These are phyloP conservation scores for Sedum album DNA, from an alignment of 164 flowering plant genomes.

Conservation along the genomic window DNA sequence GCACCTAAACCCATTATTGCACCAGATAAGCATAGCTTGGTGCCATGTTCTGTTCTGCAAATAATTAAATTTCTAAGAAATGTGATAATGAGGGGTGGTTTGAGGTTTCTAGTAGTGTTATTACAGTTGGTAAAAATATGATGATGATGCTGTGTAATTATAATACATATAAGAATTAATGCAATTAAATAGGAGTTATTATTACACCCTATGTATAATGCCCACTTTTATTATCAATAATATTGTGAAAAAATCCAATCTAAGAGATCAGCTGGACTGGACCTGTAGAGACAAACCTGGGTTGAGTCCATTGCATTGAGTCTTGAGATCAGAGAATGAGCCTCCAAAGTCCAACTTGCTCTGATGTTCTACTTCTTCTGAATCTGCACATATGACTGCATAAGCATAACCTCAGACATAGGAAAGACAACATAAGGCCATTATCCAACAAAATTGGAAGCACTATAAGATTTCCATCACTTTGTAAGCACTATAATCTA, in stretches of 20 bases:
- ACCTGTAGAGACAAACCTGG: no score
- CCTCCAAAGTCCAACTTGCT: no score
- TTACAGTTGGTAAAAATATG: neutral
- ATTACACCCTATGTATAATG: neutral
- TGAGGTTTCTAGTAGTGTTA: neutral
- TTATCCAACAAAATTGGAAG: neutral
- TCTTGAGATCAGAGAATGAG: no score
- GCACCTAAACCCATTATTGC: slow-evolving; percentile 1
- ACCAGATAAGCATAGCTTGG: neutral
- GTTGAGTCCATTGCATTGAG: no score
- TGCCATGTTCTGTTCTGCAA: neutral
- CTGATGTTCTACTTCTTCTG: neutral
- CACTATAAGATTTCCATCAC: neutral
- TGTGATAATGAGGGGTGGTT: neutral
- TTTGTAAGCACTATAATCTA: neutral
- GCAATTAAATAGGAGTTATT: neutral
- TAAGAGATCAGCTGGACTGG: no score
- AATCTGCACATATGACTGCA: neutral
- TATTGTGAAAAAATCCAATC: no score
- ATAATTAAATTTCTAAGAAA: no score
- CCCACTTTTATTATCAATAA: no score
- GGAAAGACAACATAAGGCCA: neutral
- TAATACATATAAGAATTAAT: neutral
- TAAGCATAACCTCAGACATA: neutral
- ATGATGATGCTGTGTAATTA: neutral